Evolutionary conservation across 176 grass and related monocot species (phyloP), one percentile per base, ranked within the genome.

Genomic region (Poa annua): DNA sequence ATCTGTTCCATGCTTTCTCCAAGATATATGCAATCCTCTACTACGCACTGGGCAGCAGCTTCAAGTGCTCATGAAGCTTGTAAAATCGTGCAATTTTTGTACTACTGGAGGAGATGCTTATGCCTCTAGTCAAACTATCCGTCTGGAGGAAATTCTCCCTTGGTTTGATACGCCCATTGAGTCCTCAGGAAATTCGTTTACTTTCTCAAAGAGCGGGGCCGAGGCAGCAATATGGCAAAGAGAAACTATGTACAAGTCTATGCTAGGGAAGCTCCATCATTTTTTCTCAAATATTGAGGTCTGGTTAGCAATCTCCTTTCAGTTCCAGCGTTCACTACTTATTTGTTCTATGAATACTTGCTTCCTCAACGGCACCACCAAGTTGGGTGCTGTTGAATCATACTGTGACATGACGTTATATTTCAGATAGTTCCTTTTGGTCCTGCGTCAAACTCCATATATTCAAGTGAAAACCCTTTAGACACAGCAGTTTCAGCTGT

Each of bases 61-160:
- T 90, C 88, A 98, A 88, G 96, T 98, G 81, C 92, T 98, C 74
- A 88, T 93, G 77, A 98, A 93, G 71, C 91, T 98, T 92, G 77
- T 98, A 57, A 93, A 90, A 56, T 95, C 85, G 1, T 95, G 89
- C 69, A 87, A 66, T 86, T 51, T 98, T 63, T 88, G 77, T 85
- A 26, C 66, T 85, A 66, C 83, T 78, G 82, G 56, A 75, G 85
- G 45, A 75, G 83, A 84, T 89, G n/a, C 77, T 91, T 51, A 74
- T 69, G 36, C 52, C 21, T 55, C 80, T 81, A 21, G 7, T 59
- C 72, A 85, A 73, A 83, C 66, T 41, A 85, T 85, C 66, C 87
- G 75, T 90, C 53, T 91, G 60, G 91, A 89, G 65, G 89, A 90
- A 62, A 88, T 93, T 85, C 93, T 96, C 60, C 96, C 93, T 1